phyloP scores from a whole-genome alignment of 2,329 filamentous ascomycete species.

The Talaromyces sp. region DNA sequence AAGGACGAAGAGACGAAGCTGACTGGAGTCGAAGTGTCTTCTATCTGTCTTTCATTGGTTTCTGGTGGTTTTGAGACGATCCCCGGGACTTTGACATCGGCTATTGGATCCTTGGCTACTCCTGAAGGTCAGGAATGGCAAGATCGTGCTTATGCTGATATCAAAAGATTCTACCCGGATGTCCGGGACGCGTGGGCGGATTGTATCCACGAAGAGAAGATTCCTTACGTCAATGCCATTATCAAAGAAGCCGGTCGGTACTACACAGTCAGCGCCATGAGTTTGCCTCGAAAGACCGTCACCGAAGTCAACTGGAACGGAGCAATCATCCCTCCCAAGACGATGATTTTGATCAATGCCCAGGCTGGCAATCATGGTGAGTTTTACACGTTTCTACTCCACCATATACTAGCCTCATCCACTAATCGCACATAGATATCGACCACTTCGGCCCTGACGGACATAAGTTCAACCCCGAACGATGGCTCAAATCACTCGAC shows the following conservation, averaged over 20 bases:
- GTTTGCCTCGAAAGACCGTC: slow-evolving; percentile 63
- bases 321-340: slow-evolving; percentile 64
- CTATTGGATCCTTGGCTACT: slow-evolving; percentile 10
- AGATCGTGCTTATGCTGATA: slow-evolving; percentile 61
- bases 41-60: slow-evolving; percentile 71
- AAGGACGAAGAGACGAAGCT: slow-evolving; percentile 64
- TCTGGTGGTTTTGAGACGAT: slow-evolving; percentile 74
- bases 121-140: slow-evolving; percentile 40
- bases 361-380: slow-evolving; percentile 62
- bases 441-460: slow-evolving; percentile 58
- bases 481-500: slow-evolving; percentile 53
- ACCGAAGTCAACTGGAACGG: slow-evolving; percentile 65
- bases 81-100: slow-evolving; percentile 61
- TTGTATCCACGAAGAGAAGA: slow-evolving; percentile 64
- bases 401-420: too few species aligned
- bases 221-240: slow-evolving; percentile 68
- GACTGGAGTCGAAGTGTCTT: slow-evolving; percentile 65
- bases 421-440: slow-evolving; percentile 44
- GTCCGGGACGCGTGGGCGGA: slow-evolving; percentile 50
- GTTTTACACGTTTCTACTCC: background rate
- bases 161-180: slow-evolving; percentile 60
- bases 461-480: slow-evolving; percentile 59
- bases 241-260: slow-evolving; percentile 71
- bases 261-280: slow-evolving; percentile 72
- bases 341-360: slow-evolving; percentile 71